phyloP scores from a whole-genome alignment of 2,329 filamentous ascomycete species.

The Neonectria coccinea region DNA sequence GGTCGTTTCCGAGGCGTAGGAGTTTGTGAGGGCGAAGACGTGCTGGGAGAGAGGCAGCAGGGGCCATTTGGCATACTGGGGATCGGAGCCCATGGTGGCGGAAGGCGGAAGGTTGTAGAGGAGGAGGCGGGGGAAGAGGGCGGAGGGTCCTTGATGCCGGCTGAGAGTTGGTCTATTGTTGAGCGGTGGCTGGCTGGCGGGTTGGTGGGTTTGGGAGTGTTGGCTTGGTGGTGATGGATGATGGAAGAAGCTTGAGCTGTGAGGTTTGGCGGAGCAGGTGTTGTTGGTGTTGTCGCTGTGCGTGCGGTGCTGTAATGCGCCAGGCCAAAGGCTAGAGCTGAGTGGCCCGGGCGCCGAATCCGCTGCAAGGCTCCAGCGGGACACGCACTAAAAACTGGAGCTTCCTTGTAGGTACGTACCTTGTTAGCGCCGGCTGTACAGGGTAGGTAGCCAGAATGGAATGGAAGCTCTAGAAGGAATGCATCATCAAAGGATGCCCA shows the following conservation, averaged over 20 bases:
- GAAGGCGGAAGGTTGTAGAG: constrained; percentile 19
- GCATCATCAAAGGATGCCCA: not conserved
- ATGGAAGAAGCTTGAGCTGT: constrained; percentile 41
- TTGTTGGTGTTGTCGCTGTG: constrained; percentile 34
- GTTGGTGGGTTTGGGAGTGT: constrained; percentile 18
- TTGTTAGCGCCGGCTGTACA: not conserved
- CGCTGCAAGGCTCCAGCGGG: constrained; percentile 49
- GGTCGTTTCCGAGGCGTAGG: constrained; percentile 72
- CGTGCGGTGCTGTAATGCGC: constrained; percentile 35
- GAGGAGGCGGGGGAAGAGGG: constrained; percentile 43
- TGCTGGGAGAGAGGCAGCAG: constrained; percentile 84
- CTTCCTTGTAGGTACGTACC: constrained; percentile 22
- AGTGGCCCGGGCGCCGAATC: constrained; percentile 33
- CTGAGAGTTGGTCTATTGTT: not conserved
- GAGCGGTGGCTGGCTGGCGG: constrained; percentile 3
- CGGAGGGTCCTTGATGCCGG: constrained; percentile 10
- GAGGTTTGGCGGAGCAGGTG: constrained; percentile 35
- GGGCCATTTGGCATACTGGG: constrained; percentile 87
- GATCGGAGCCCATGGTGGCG: constrained; percentile 78
- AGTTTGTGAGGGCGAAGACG: constrained; percentile 88
- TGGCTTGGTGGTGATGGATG: constrained; percentile 39
- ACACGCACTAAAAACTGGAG: constrained; percentile 44
- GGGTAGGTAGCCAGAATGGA: not conserved
- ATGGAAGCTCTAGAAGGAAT: too few species aligned
- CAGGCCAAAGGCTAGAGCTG: constrained; percentile 39